phyloP scores from a whole-genome alignment of 148 eudicot genomes.

The Camellia lanceoleosa region DNA sequence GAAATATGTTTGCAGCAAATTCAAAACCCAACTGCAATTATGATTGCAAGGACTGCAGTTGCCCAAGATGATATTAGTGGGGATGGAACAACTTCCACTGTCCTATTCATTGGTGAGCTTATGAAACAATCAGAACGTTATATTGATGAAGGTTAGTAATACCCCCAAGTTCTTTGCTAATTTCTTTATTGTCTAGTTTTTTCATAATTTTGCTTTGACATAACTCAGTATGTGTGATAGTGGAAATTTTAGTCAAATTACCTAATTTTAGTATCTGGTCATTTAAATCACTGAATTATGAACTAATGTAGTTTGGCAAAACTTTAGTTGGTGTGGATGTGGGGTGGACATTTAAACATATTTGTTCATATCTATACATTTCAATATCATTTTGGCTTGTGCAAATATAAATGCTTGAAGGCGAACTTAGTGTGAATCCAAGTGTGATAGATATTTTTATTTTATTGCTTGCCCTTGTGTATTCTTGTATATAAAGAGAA shows the following conservation, averaged over 20 bases:
- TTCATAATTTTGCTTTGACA: neutral
- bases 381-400: neutral
- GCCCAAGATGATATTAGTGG: constrained; percentile 99
- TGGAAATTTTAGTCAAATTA: neutral
- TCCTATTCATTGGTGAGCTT: constrained; percentile 95
- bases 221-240: neutral
- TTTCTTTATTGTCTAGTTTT: neutral
- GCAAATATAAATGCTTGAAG: neutral
- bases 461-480: constrained; percentile 2
- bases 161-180: too few relatives aligned
- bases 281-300: neutral
- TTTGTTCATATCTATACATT: neutral
- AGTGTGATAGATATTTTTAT: neutral
- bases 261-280: neutral
- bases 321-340: neutral
- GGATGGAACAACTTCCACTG: constrained; percentile 97
- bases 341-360: neutral
- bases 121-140: constrained; percentile 97
- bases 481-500: neutral
- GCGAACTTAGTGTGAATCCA: neutral
- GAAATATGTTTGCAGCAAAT: constrained; percentile 66
- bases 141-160: constrained; percentile 77
- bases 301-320: neutral
- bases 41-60: constrained; percentile 99
- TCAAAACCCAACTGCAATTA: constrained; percentile 95